These are phyloP conservation scores for Chlamydomonas sphaeroides DNA, from an alignment of 139 green algal genomes.

Conservation along the genomic window DNA sequence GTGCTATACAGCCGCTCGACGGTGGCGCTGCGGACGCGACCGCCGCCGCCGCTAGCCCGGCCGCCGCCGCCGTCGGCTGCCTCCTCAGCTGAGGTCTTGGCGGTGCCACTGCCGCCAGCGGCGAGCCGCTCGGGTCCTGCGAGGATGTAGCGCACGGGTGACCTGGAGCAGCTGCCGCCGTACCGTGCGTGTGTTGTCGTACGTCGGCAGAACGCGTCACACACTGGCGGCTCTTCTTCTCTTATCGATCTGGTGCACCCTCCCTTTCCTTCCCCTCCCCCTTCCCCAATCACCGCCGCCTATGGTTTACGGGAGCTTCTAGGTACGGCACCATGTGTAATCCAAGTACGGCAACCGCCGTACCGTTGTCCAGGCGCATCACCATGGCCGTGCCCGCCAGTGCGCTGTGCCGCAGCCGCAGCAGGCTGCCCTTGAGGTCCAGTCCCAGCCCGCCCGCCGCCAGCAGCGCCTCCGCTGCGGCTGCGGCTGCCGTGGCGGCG, in stretches of 20 bases:
- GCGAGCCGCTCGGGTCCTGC: too few relatives aligned
- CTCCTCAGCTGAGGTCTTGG: neutral
- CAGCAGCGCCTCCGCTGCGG: neutral
- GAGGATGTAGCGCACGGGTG: too few relatives aligned
- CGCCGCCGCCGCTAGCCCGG: neutral
- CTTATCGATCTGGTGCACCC: neutral
- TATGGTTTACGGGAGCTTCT: neutral
- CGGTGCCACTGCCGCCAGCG: too few relatives aligned
- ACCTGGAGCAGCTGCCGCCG: too few relatives aligned
- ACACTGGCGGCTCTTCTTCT: too few relatives aligned
- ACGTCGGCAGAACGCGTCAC: too few relatives aligned
- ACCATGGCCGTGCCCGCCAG: slow-evolving; percentile 17
- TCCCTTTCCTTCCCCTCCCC: neutral
- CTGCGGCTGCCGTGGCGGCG: too few relatives aligned
- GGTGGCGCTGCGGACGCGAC: neutral
- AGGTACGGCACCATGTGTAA: neutral
- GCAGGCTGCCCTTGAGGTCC: slow-evolving; percentile 35
- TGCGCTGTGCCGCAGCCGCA: neutral
- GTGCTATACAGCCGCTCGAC: slow-evolving; percentile 15
- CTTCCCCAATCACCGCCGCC: neutral
- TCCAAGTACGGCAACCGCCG: neutral
- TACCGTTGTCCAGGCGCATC: neutral
- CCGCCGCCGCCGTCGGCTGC: neutral
- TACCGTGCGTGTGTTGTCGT: too few relatives aligned
- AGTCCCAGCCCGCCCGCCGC: slow-evolving; percentile 17